phyloP scores from a whole-genome alignment of 192 early-diverging fungal genomes.

The Rhizophagus clarus region DNA sequence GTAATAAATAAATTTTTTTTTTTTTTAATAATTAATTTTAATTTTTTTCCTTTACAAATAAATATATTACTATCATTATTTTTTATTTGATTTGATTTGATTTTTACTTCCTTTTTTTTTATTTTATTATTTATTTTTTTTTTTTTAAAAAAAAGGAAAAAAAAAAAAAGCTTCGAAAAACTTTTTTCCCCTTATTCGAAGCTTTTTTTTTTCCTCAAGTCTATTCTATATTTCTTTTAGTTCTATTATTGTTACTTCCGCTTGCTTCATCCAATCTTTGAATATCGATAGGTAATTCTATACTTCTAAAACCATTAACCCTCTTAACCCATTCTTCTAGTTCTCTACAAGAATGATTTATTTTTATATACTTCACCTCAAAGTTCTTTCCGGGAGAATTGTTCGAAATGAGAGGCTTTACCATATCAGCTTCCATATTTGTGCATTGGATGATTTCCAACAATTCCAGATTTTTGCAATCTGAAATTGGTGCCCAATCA shows the following conservation, averaged over 20 bases:
- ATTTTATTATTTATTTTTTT: no score
- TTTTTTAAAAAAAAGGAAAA: no score
- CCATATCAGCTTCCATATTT: background rate
- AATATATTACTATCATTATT: no score
- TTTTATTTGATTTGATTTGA: no score
- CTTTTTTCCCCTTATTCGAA: no score
- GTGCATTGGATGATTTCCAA: background rate
- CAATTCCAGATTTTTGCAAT: background rate
- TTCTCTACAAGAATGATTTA: background rate
- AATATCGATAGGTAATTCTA: background rate
- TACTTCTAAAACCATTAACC: background rate
- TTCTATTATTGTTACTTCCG: background rate
- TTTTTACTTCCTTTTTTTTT: no score
- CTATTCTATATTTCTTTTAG: background rate
- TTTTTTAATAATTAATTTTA: no score
- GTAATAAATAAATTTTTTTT: no score
- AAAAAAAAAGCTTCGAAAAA: no score
- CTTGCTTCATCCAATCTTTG: background rate
- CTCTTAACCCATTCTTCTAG: background rate
- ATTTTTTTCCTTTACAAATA: no score
- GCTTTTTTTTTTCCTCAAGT: background rate
- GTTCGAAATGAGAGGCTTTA: background rate
- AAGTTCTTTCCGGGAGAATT: background rate
- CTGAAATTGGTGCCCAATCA: background rate
- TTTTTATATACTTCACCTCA: background rate